These are phyloP conservation scores for Fusarium penzigii DNA, from an alignment of 2,329 filamentous ascomycete species.

Conservation along the genomic window DNA sequence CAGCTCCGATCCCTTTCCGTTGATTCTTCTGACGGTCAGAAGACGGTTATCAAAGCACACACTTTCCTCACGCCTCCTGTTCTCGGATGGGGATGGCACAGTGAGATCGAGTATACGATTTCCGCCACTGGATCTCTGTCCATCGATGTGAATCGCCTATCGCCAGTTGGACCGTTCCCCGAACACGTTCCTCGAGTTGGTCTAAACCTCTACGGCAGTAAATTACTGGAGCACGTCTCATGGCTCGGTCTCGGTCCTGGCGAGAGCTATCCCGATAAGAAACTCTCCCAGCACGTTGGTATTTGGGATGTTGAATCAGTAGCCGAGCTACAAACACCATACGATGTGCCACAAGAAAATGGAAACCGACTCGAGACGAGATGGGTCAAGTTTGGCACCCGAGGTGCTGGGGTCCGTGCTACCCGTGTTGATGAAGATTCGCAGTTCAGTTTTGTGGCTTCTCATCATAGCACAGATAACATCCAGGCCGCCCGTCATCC, in stretches of 20 bases:
- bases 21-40: conserved; percentile 41
- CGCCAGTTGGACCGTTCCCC: conserved; percentile 51
- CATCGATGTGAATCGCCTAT: conserved; percentile 45
- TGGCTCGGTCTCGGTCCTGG: conserved; percentile 67
- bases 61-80: conserved; percentile 59
- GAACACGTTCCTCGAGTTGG: conserved; percentile 62
- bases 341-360: conserved; percentile 69
- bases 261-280: conserved; percentile 66
- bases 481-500: conserved; percentile 64
- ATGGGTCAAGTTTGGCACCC: conserved; percentile 49
- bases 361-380: conserved; percentile 63
- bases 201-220: conserved; percentile 54
- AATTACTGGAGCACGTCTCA: conserved; percentile 46
- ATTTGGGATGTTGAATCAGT: conserved; percentile 45
- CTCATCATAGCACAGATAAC: conserved; percentile 52
- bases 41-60: conserved; percentile 53
- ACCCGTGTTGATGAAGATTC: conserved; percentile 11
- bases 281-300: conserved; percentile 54
- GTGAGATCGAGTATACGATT: conserved; percentile 54
- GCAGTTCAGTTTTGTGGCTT: conserved; percentile 55
- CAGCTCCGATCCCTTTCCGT: conserved; percentile 46
- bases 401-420: conserved; percentile 20
- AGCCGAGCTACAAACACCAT: conserved; percentile 54
- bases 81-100: conserved; percentile 59
- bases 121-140: conserved; percentile 43